These are phyloP conservation scores for Xylaria sp. DNA, from an alignment of 2,329 filamentous ascomycete species.

Conservation along the genomic window DNA sequence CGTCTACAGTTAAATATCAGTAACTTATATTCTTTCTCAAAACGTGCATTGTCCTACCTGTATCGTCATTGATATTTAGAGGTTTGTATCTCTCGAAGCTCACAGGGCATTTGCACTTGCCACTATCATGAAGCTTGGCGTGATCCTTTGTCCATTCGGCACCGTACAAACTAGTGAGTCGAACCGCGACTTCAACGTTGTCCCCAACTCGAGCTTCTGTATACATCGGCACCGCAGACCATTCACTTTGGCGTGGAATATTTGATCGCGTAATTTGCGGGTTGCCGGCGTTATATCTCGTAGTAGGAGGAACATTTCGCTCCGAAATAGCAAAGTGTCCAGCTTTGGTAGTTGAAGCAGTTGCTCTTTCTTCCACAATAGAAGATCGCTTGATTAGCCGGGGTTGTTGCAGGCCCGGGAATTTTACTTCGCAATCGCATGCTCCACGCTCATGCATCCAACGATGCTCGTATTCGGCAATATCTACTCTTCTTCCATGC, in stretches of 20 bases:
- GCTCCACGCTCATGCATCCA: conserved; percentile 59
- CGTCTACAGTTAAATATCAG: conserved; percentile 22
- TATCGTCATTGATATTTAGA: background rate
- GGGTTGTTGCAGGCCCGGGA: conserved; percentile 53
- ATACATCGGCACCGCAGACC: conserved; percentile 30
- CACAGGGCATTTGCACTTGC: conserved; percentile 52
- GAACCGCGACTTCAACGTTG: conserved; percentile 45
- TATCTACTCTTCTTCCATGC: conserved; percentile 55
- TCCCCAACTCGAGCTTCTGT: conserved; percentile 36
- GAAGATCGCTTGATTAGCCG: conserved; percentile 44
- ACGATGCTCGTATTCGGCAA: conserved; percentile 56
- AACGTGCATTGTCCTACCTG: conserved; percentile 7
- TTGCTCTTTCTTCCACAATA: background rate
- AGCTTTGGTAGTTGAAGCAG: background rate
- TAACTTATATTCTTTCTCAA: background rate
- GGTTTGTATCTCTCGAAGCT: conserved; percentile 50
- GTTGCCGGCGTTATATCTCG: background rate
- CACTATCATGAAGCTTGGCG: conserved; percentile 50
- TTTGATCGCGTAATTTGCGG: background rate
- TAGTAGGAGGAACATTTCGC: background rate
- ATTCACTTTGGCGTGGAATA: background rate
- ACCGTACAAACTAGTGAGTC: conserved; percentile 53
- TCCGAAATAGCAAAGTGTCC: background rate
- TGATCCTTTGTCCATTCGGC: conserved; percentile 57
- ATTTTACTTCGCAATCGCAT: conserved; percentile 54